Base-by-base conservation (phyloP, 139 green algal species). In the Chlorella vulgaris region DNA sequence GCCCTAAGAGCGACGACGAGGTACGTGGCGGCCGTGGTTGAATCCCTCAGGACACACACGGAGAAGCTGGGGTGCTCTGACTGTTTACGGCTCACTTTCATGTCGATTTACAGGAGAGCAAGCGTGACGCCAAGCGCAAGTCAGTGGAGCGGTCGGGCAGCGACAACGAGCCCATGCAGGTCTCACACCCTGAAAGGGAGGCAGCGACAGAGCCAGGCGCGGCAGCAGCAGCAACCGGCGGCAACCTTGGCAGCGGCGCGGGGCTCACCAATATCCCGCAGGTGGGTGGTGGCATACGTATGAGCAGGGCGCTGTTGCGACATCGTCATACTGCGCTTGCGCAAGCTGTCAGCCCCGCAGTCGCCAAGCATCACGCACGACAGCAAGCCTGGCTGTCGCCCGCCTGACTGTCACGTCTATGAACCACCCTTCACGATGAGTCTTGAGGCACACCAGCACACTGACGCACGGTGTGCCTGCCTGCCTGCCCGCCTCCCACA, bases 101-200 rank as follows among this genome's bases (percentile, higher is more conserved):
- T n/a, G n/a, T n/a, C n/a, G n/a, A n/a, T n/a, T 33, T 78, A 47
- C 70, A 78, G 70, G 47, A 42, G 7, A 65, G 63, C 47, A n/a
- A 8, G 28, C 10, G 70, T 31, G 43, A 33, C 13, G n/a, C 29
- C 39, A 62, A 62, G 73, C 50, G 73, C 35, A 79, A 79, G 53
- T 5, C 36, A 33, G 66, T 53, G 28, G n/a, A 35, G 24, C 15
- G 51, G 51, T 65, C 43, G 1, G 31, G 19, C 50, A 78, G 70
- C 51, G 53, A 79, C 7, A 26, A 28, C 22, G 71, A 24, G 0
- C 31, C 5, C 2, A n/a, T n/a, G n/a, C n/a, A n/a, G n/a, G n/a
- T n/a, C n/a, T n/a, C 22, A 13, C 51, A 78, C 0, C 39, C 38
- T 26, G 35, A 36, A 22, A 53, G 62, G 26, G 51, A 53, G 8